Conservation (phyloP, 2,329 filamentous ascomycete genomes). For the Aspergillus sp. region DNA sequence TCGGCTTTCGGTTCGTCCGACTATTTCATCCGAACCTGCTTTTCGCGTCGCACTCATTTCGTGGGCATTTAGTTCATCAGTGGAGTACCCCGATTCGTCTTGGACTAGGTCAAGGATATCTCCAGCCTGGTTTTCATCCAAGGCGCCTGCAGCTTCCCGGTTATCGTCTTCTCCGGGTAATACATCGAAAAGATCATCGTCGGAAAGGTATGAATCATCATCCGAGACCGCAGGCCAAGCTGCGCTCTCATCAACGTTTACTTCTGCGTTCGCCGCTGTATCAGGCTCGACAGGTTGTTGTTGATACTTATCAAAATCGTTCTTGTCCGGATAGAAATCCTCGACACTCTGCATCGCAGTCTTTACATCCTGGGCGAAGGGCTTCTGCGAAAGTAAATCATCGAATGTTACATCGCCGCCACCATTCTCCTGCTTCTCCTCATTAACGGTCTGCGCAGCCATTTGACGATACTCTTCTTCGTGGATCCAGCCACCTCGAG, state of each 20-base stretch:
- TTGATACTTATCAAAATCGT: constrained; percentile 41
- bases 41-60: not conserved
- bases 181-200: constrained; percentile 40
- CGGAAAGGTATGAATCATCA: constrained; percentile 44
- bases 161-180: constrained; percentile 22
- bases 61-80: not conserved
- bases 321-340: constrained; percentile 75
- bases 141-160: constrained; percentile 11
- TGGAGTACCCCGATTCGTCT: not conserved
- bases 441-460: constrained; percentile 62
- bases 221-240: constrained; percentile 53
- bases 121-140: constrained; percentile 23
- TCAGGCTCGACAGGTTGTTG: constrained; percentile 14
- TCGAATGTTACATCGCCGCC: constrained; percentile 60
- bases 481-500: constrained; percentile 85
- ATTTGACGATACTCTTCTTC: constrained; percentile 78
- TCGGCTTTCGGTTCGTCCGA: constrained; percentile 3
- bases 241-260: constrained; percentile 67
- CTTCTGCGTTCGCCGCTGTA: constrained; percentile 23
- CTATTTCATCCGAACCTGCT: not conserved
- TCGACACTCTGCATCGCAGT: constrained; percentile 82
- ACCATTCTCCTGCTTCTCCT: constrained; percentile 60
- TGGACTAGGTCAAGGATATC: constrained; percentile 28
- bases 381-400: constrained; percentile 60
- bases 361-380: constrained; percentile 63